Conservation (phyloP, 2,329 filamentous ascomycete genomes). For the Rutstroemia sp. region DNA sequence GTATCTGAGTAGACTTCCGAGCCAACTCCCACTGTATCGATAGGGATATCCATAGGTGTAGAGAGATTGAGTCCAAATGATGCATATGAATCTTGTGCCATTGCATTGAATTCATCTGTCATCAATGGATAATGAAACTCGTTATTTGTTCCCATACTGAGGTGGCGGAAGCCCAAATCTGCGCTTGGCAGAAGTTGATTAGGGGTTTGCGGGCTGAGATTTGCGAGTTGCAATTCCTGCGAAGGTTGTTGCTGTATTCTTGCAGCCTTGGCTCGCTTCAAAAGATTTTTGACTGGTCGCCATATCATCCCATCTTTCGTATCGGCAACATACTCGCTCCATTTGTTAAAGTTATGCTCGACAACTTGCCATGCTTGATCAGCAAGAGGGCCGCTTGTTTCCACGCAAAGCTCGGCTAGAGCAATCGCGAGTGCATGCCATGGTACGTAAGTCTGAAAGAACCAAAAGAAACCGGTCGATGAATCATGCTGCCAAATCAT, state of each 20-base stretch:
- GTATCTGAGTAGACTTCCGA: conserved; percentile 1
- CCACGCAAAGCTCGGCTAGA: conserved; percentile 43
- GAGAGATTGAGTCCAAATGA: not conserved
- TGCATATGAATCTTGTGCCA: not conserved
- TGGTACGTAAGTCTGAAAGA: conserved; percentile 43
- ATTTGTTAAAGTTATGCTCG: conserved; percentile 38
- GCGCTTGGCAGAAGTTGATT: not conserved
- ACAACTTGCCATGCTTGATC: conserved; percentile 40
- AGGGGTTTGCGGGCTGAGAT: not conserved
- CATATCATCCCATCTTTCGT: conserved; percentile 43
- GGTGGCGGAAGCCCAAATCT: not conserved
- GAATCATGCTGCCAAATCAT: conserved; percentile 10
- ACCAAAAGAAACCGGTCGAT: conserved; percentile 38
- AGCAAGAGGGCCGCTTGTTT: conserved; percentile 28
- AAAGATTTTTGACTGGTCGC: conserved; percentile 46
- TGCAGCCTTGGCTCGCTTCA: conserved; percentile 41
- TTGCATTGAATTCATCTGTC: not conserved
- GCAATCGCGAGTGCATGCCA: conserved; percentile 49
- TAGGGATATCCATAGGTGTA: not conserved
- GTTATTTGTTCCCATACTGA: not conserved
- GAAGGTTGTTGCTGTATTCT: conserved; percentile 4
- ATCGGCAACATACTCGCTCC: conserved; percentile 41
- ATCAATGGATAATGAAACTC: not conserved
- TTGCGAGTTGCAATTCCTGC: not conserved
- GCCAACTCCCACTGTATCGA: not conserved